Percentiles rank a stretch among this genome's conserved stretches.
phyloP scores from a whole-genome alignment of 495 filamentous ascomycete genomes.

The Penicillium dipodomyicola region DNA sequence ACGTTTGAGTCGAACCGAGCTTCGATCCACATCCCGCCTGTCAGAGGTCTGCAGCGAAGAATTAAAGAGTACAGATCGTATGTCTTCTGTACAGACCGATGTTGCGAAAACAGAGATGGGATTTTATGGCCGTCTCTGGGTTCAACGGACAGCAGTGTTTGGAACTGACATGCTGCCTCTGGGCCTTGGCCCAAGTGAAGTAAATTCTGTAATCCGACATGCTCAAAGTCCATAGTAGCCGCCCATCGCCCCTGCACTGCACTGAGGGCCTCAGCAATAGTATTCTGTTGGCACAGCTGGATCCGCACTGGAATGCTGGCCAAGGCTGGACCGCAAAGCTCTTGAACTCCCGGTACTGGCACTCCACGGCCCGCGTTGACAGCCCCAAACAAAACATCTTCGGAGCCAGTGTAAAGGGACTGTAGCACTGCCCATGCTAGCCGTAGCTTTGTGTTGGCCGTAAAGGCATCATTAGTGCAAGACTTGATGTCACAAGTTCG shows the following conservation, averaged over 20 bases:
- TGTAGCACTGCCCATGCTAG: not conserved
- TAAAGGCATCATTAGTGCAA: not conserved
- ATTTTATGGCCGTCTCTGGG: conserved; percentile 25
- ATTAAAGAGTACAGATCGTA: conserved; percentile 24
- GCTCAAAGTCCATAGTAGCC: conserved; percentile 34
- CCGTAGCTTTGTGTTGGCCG: conserved; percentile 11
- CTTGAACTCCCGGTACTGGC: not conserved
- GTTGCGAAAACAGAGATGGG: conserved; percentile 8
- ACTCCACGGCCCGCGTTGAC: not conserved
- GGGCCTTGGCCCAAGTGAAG: conserved; percentile 28
- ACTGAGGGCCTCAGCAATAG: not conserved
- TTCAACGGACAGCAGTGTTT: conserved; percentile 32
- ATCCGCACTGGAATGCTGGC: not conserved
- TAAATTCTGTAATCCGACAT: conserved; percentile 45
- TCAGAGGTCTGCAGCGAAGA: conserved; percentile 40
- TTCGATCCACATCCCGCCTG: not conserved
- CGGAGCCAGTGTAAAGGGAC: not conserved
- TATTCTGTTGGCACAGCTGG: not conserved
- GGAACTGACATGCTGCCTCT: conserved; percentile 35
- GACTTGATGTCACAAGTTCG: not conserved
- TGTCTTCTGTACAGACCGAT: conserved; percentile 17
- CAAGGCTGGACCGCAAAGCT: not conserved
- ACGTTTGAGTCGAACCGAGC: not conserved
- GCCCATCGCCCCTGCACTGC: conserved; percentile 30
- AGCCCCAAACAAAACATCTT: not conserved